These are phyloP conservation scores for Malassezia furfur DNA, from an alignment of 1,284 basidiomycete genomes.

Conservation along the genomic window DNA sequence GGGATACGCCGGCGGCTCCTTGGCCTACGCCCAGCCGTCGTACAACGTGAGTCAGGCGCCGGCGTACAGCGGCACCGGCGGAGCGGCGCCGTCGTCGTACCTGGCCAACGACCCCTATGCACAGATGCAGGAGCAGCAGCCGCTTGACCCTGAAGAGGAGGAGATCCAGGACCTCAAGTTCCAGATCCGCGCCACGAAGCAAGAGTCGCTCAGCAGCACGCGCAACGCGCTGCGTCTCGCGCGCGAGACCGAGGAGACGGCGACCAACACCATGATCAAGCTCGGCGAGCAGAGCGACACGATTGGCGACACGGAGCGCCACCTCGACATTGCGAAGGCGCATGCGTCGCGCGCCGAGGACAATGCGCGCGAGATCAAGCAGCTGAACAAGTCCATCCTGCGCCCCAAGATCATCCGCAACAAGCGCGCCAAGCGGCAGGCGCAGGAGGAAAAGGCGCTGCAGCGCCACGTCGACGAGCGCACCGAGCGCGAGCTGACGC, in stretches of 20 bases:
- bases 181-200: constrained; percentile 79
- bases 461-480: constrained; percentile 82
- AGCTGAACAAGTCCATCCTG: constrained; percentile 91
- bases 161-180: constrained; percentile 94
- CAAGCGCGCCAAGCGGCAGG: constrained; percentile 71
- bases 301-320: constrained; percentile 87
- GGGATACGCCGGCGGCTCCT: neutral
- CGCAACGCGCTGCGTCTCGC: constrained; percentile 87
- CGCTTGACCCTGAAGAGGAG: constrained; percentile 67
- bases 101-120: constrained; percentile 5
- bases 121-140: neutral
- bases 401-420: constrained; percentile 51
- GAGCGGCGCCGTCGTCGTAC: constrained; percentile 7
- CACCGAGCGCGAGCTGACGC: constrained; percentile 56
- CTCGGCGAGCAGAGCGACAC: constrained; percentile 77
- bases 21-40: neutral
- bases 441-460: constrained; percentile 77
- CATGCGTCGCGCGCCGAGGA: constrained; percentile 82
- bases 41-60: neutral
- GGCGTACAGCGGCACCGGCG: neutral
- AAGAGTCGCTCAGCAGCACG: constrained; percentile 80
- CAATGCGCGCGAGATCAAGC: constrained; percentile 83
- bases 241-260: constrained; percentile 90
- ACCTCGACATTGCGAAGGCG: constrained; percentile 85
- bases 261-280: constrained; percentile 69